Percentiles rank a stretch among this genome's conserved stretches.
phyloP scores from a whole-genome alignment of 2,329 filamentous ascomycete species.

The Diaporthe capsici region DNA sequence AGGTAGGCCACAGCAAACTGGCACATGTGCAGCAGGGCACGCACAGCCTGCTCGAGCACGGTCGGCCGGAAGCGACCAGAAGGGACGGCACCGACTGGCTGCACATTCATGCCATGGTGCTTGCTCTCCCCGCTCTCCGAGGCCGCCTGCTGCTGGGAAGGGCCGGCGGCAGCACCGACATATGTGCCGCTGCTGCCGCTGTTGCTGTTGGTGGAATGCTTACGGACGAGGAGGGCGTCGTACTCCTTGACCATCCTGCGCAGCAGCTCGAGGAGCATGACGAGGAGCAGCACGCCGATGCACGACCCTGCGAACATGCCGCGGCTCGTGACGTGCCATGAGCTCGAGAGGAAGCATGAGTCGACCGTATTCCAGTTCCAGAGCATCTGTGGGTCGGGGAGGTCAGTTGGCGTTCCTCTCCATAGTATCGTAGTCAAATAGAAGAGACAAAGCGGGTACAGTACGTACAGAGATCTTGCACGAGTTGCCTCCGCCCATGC shows the following conservation, averaged over 20 bases:
- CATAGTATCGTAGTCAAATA: too few species aligned
- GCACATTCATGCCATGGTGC: not conserved
- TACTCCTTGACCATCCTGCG: slow-evolving; percentile 69
- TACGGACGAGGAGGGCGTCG: slow-evolving; percentile 64
- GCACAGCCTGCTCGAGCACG: slow-evolving; percentile 64
- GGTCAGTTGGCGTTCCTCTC: not conserved
- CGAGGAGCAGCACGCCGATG: slow-evolving; percentile 71
- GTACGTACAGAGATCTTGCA: slow-evolving; percentile 20
- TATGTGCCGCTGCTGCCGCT: not conserved
- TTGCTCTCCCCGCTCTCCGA: slow-evolving; percentile 14
- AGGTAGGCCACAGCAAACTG: slow-evolving; percentile 73
- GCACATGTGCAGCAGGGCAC: slow-evolving; percentile 66
- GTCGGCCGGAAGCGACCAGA: slow-evolving; percentile 55
- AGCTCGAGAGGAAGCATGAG: slow-evolving; percentile 67
- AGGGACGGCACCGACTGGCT: not conserved
- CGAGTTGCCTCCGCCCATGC: slow-evolving; percentile 20
- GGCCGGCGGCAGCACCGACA: not conserved
- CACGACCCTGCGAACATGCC: slow-evolving; percentile 74
- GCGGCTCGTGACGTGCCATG: slow-evolving; percentile 69
- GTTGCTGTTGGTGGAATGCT: slow-evolving; percentile 32
- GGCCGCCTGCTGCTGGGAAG: not conserved
- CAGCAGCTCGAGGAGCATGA: slow-evolving; percentile 70
- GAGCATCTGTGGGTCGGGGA: slow-evolving; percentile 52
- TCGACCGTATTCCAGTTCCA: slow-evolving; percentile 72
- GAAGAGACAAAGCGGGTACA: not conserved